Evolutionary conservation across 495 filamentous ascomycete species (phyloP).

Genomic region (Hypoxylon rickii): DNA sequence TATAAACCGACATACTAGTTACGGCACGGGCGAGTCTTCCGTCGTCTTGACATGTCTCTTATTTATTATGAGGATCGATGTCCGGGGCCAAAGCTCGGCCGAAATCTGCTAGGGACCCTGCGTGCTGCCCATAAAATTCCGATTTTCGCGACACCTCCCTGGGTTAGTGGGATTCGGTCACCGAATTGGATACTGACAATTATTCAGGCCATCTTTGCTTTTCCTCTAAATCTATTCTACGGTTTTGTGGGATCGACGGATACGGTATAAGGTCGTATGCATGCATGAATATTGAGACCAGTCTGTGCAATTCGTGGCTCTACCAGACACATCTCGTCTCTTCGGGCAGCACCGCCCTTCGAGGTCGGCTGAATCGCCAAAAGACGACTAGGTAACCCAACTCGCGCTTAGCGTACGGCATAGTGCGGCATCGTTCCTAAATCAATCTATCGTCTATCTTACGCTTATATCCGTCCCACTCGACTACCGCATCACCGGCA

Average conservation of each 20-base stretch:
- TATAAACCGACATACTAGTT: background rate
- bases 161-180: constrained; percentile 15
- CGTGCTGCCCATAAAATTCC: constrained; percentile 4
- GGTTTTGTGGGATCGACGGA: background rate
- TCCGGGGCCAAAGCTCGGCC: constrained; percentile 17
- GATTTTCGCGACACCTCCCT: background rate
- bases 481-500: constrained; percentile 24
- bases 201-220: constrained; percentile 15
- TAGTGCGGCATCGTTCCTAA: constrained; percentile 8
- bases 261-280: constrained; percentile 3
- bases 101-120: constrained; percentile 7
- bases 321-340: constrained; percentile 8
- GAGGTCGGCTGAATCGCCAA: constrained; percentile 29
- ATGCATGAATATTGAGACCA: constrained; percentile 20
- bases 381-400: constrained; percentile 21
- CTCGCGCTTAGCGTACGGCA: constrained; percentile 18
- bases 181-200: constrained; percentile 22
- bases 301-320: constrained; percentile 15
- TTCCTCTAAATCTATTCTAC: constrained; percentile 8
- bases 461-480: background rate
- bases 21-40: background rate
- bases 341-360: constrained; percentile 8
- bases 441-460: constrained; percentile 4
- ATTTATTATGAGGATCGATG: background rate
- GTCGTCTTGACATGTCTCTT: background rate